Base-by-base conservation (phyloP, 2,329 filamentous ascomycete genomes). In the Cyphellophora europaea region DNA sequence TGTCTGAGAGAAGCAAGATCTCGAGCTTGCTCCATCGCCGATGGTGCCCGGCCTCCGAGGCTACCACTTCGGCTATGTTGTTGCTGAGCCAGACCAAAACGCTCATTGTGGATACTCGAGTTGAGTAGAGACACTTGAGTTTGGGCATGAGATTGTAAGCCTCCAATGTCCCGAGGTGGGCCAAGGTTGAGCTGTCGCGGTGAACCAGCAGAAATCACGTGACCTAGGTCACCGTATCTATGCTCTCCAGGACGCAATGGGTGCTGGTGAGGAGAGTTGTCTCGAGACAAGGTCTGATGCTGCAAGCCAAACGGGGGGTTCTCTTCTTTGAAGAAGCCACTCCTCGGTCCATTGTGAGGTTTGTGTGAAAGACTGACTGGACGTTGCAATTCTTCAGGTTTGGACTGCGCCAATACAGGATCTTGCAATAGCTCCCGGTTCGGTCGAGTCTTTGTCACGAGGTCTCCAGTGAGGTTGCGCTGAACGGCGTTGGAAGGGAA, bases 261-360 rank as follows among this genome's bases (percentile, higher is more conserved):
- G 23, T 44, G 44, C 27, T 41, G 27, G 28, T 47, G 44, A 27
- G 44, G 31, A 19, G 44, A 37, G 12, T 53, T 50, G 34, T 65
- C 63, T 3, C 53, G 44, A 5, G 47, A 36, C 27, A 53, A 51
- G 5, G 54, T 51, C 12, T 55, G 56, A 4, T 57, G 57, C 17
- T 50, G n/a, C 16, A 31, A 11, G 14, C 30, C 34, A 12, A 40
- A 42, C 5, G 33, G 59, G 19, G 55, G 49, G 16, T 55, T 49
- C 5, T 62, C 60, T 10, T 66, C 62, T 18, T 56, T 55, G 38
- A 67, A 67, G 31, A 61, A 62, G 25, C 63, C 63, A 35, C 58
- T 38, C 17, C 56, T 59, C 6, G 63, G 63, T n/a, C 63, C 63
- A 40, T 53, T 54, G 25, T 47, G 47, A 13, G 53, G 44, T 41